Evolutionary conservation across 805 yeast species (phyloP), one percentile per base, ranked within the genome.

Genomic region (Kazachstania kunashirensis): DNA sequence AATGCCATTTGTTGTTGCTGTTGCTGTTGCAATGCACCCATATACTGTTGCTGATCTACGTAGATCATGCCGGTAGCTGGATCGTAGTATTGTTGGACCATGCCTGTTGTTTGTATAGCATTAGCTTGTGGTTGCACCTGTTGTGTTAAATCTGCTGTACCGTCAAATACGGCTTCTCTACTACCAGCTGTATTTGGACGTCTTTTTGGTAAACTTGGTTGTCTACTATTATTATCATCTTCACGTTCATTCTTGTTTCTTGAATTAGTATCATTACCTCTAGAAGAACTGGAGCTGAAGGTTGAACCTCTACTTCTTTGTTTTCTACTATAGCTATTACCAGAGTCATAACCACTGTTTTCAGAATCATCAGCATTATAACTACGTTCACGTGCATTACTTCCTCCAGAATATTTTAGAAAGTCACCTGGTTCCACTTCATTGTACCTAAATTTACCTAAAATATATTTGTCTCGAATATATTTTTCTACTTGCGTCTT

Each of bases 51-150:
- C 9, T 77, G 69, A 49, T 81, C 88, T 24, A 80, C 72, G 47
- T 80, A 81, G 4, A 79, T 58, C 33, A 74, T 70, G 10, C 89
- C 88, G 0, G 85, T 78, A 6, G 70, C 62, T 2, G 86, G 85
- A 47, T 81, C 88, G 15, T 79, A 67, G 52, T 76, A 81, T 50
- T 79, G 89, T 62, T 80, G 57, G 56, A 71, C 60, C 43, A 62
- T 39, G 25, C 61, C 48, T 24, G 47, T 51, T 14, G 51, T 41
- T 23, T 28, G 48, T 2, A 44, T 37, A n/a, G 47, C 55, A 5
- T 47, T 33, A 28, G 15, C 31, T 20, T 13, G 33, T 18, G 20
- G 35, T 36, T 9, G 41, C 21, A 7, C 31, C 40, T 25, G 36
- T n/a, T 37, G 34, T 9, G 44, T 20, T 5, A 32, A 39, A 33